Evolutionary conservation across 768 basidiomycete species (phyloP), one percentile per base, ranked within the genome.

Genomic region (Rhodotorula graminis): DNA sequence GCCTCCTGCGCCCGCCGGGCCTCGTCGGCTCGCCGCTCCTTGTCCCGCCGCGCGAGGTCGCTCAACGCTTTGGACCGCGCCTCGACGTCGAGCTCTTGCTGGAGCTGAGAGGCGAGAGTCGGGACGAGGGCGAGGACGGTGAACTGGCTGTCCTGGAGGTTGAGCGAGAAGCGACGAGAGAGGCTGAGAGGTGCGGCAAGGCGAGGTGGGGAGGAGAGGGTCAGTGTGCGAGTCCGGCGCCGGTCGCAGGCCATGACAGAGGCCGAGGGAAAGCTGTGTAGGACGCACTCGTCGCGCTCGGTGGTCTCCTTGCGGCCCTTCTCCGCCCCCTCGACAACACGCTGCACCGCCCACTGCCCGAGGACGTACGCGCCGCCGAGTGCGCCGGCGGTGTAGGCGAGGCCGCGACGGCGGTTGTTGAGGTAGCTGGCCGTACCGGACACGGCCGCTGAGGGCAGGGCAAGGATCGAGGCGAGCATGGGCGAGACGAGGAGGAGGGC

Each of bases 81-180:
- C 74, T 92, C 91, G 27, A 92, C 89, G 73, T 92, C 87, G 86
- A 92, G 89, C 44, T 86, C 86, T 33, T 84, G 82, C n/a, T 89
- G 81, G 21, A 92, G 83, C 71, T 88, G 87, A 23, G 85, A 82
- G 12, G 86, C 84, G 27, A 92, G 84, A 1, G 88, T 88, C 3
- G 88, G 88, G 27, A 91, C 80, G 50, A 78, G 79, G 0, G 89
- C 87, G 79, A 89, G 86, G 61, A 89, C 83, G 1, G 89, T 92
- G 78, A 87, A 94, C 14, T 88, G 86, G 33, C 86, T 84, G 77
- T 93, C 89, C 70, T 90, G 87, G 75, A 90, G 88, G 37, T 88
- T 91, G 73, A 90, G 87, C 47, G 85, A 83, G 80, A 92, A 94
- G 49, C 92, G 84, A 59, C 87, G 83, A 64, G 86, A 85, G 40